phyloP scores from a whole-genome alignment of 345 rosid genomes.

The Isatis tinctoria region DNA sequence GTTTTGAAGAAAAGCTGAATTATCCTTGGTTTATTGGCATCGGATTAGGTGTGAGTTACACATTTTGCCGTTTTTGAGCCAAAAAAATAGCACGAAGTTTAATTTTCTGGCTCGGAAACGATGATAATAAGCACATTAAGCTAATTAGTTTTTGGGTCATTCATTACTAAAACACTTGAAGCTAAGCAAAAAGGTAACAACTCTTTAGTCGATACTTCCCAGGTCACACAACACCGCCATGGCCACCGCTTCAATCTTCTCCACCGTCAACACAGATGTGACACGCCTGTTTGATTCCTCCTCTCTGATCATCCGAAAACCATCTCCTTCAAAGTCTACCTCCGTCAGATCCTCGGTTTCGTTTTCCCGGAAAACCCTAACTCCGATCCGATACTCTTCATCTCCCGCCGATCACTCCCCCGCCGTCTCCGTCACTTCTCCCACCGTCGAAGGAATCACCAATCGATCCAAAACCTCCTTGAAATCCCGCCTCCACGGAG shows the following conservation, averaged over 20 bases:
- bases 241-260: conserved; percentile 25
- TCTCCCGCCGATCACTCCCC: conserved; percentile 38
- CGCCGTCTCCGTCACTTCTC: background rate
- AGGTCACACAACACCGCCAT: conserved; percentile 9
- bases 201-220: conserved; percentile 21
- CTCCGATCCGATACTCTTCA: conserved; percentile 26
- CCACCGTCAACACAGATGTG: conserved; percentile 10
- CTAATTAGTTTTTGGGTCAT: background rate
- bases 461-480: conserved; percentile 34
- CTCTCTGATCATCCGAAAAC: conserved; percentile 6
- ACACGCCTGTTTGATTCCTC: background rate
- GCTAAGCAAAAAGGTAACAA: background rate
- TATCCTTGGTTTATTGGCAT: background rate
- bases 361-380: conserved; percentile 30
- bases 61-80: conserved; percentile 8
- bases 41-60: background rate
- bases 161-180: background rate
- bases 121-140: background rate
- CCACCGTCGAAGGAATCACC: conserved; percentile 1
- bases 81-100: conserved; percentile 11
- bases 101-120: background rate
- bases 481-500: conserved; percentile 69
- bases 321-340: background rate
- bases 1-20: too few species aligned
- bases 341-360: conserved; percentile 26